Percentiles rank a stretch among this genome's conserved stretches.
These are phyloP conservation scores for Solanum ossicruentum DNA, from an alignment of 257 asterid species.

Conservation along the genomic window DNA sequence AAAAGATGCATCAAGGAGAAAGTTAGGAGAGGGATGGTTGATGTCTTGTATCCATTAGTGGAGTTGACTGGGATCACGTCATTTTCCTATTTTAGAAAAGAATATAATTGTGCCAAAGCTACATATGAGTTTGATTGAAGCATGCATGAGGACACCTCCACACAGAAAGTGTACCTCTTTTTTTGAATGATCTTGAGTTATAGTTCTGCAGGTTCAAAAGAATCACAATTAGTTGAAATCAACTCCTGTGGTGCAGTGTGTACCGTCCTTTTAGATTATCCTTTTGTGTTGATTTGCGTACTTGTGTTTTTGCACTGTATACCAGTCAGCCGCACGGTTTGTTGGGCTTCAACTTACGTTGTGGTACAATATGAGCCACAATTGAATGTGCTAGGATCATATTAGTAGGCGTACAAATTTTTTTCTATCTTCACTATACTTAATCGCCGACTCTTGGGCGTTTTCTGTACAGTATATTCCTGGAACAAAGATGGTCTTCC, in stretches of 20 bases:
- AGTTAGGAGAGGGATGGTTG: neutral
- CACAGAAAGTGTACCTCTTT: neutral
- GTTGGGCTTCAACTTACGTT: neutral
- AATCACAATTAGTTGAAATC: neutral
- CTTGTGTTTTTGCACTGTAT: neutral
- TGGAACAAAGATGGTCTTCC: slow-evolving; percentile 96
- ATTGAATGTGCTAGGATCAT: neutral
- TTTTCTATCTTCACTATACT: neutral
- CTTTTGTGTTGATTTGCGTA: neutral
- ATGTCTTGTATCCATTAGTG: neutral
- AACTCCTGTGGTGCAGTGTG: neutral
- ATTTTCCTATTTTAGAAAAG: neutral
- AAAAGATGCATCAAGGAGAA: neutral
- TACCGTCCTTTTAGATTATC: neutral
- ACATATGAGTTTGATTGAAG: no score
- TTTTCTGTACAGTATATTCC: slow-evolving; percentile 68
- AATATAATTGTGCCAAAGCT: neutral
- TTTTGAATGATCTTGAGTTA: neutral
- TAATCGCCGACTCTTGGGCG: neutral
- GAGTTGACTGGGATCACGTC: neutral
- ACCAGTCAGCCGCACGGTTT: neutral
- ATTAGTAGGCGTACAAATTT: neutral
- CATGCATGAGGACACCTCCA: neutral
- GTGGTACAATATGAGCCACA: neutral
- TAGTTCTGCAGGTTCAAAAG: neutral